A percentile compares a stretch with the other conserved stretches of the same genome.
Conservation (phyloP, 768 basidiomycete genomes). For the Collybia sordida region DNA sequence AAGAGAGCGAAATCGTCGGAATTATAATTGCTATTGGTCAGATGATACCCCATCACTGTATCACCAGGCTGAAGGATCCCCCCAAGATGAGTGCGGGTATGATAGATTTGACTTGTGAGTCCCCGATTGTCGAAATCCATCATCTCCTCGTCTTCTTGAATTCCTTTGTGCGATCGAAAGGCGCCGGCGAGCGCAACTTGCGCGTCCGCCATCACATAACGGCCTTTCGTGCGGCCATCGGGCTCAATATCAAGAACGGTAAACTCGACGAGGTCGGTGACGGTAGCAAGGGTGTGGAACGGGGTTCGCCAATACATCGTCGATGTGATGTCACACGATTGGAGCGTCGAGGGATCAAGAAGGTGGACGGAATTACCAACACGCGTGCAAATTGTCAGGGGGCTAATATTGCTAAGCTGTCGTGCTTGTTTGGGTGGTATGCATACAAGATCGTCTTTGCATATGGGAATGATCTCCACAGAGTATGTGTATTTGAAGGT, state of each 20-base stretch:
- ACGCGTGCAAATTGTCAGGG: conserved; percentile 84
- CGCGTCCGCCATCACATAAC: conserved; percentile 76
- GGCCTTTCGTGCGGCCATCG: conserved; percentile 62
- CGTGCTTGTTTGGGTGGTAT: conserved; percentile 83
- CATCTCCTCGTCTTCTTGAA: conserved; percentile 46
- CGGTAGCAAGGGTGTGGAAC: conserved; percentile 79
- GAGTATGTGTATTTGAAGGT: conserved; percentile 99
- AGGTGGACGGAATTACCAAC: conserved; percentile 92
- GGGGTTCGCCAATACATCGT: conserved; percentile 89
- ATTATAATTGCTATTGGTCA: conserved; percentile 92
- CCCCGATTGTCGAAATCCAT: conserved; percentile 50
- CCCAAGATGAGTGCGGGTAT: conserved; percentile 96
- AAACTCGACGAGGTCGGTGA: conserved; percentile 90
- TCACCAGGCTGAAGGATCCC: conserved; percentile 91
- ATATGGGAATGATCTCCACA: conserved; percentile 94
- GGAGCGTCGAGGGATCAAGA: conserved; percentile 86
- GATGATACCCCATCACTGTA: conserved; percentile 86
- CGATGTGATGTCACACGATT: conserved; percentile 75
- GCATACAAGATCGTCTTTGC: conserved; percentile 96
- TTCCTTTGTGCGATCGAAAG: conserved; percentile 52
- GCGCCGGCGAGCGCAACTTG: conserved; percentile 88
- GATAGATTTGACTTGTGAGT: conserved; percentile 76
- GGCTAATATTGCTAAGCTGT: conserved; percentile 83
- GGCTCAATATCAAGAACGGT: conserved; percentile 93
- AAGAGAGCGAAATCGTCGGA: conserved; percentile 79